These are phyloP conservation scores for Solanum tarijense DNA, from an alignment of 257 asterid genomes.

Conservation along the genomic window DNA sequence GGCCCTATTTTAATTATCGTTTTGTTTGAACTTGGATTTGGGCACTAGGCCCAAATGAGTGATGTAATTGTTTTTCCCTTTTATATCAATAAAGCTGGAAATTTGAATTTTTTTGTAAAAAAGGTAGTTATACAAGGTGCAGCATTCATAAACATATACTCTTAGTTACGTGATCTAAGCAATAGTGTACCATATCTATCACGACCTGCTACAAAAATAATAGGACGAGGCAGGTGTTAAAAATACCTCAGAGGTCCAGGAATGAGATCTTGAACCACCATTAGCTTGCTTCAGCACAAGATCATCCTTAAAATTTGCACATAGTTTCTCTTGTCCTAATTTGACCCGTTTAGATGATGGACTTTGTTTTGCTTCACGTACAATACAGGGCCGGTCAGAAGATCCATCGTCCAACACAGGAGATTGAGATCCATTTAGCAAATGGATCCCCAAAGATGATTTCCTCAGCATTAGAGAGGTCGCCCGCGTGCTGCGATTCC, in stretches of 20 bases:
- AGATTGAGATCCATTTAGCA: constrained; percentile 37
- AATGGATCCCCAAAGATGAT: constrained; percentile 31
- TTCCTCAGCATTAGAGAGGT: constrained; percentile 36
- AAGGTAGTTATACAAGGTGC: background rate
- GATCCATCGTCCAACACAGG: constrained; percentile 46
- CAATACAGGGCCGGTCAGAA: constrained; percentile 42
- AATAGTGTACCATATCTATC: background rate
- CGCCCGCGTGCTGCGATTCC: constrained; percentile 41
- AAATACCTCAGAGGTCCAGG: constrained; percentile 45
- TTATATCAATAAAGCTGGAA: background rate
- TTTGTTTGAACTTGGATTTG: background rate
- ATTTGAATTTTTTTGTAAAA: background rate
- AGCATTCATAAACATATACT: background rate
- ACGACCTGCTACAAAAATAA: background rate
- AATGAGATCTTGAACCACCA: constrained; percentile 30
- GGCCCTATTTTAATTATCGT: background rate
- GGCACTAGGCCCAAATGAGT: background rate
- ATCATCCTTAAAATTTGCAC: constrained; percentile 24
- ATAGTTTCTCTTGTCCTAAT: constrained; percentile 54
- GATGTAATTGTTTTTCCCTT: background rate
- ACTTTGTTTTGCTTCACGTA: constrained; percentile 77
- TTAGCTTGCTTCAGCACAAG: constrained; percentile 19
- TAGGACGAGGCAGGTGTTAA: background rate
- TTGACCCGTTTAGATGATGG: constrained; percentile 80
- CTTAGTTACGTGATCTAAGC: background rate